These are phyloP conservation scores for Chondrostereum purpureum DNA, from an alignment of 1,284 basidiomycete species.

Conservation along the genomic window DNA sequence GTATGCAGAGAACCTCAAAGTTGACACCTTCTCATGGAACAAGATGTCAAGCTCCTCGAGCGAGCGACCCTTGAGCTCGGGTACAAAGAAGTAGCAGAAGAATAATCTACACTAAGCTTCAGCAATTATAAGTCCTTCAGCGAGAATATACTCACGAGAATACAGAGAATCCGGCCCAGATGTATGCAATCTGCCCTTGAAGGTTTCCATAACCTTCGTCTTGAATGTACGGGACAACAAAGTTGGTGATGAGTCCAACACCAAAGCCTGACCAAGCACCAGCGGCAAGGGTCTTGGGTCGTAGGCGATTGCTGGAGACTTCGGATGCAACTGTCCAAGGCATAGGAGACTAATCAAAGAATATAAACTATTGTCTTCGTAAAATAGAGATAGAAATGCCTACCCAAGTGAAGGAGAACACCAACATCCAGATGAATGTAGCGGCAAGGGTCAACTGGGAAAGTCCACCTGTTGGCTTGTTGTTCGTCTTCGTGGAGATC, in stretches of 20 bases:
- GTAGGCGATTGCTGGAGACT: conserved; percentile 3
- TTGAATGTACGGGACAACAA: conserved; percentile 2
- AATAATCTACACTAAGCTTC: neutral
- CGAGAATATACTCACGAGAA: neutral
- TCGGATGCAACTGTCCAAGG: conserved; percentile 1
- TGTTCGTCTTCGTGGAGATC: neutral
- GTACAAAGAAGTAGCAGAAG: conserved; percentile 3
- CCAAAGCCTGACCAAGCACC: conserved; percentile 5
- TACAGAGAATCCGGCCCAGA: neutral
- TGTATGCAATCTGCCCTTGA: neutral
- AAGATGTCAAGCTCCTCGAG: neutral
- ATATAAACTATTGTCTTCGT: no score
- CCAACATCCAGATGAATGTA: conserved; percentile 1
- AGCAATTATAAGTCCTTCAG: neutral
- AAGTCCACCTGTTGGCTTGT: neutral
- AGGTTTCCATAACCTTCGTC: neutral
- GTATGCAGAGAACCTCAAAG: conserved; percentile 1
- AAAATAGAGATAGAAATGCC: neutral
- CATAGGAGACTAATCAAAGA: neutral
- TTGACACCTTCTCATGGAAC: conserved; percentile 4
- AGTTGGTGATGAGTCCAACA: conserved; percentile 3
- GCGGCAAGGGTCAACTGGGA: neutral
- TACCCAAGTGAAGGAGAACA: conserved; percentile 1
- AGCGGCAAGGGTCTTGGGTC: conserved; percentile 3
- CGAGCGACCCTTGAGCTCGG: conserved; percentile 1